These are phyloP conservation scores for Glomus cerebriforme DNA, from an alignment of 192 early-diverging fungal species.

Conservation along the genomic window DNA sequence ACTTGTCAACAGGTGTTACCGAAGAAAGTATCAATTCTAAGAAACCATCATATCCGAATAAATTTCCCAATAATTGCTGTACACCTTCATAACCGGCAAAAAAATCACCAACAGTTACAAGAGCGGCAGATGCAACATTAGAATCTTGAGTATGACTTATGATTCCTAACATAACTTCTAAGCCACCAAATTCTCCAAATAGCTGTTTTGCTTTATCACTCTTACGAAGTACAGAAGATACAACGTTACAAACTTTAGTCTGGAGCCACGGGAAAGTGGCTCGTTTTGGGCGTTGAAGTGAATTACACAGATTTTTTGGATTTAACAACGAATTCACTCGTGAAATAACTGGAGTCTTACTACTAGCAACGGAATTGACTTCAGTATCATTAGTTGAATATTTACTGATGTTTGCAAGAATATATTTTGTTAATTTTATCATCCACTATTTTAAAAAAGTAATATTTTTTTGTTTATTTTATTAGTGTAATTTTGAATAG, in stretches of 20 bases:
- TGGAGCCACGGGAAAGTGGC: conserved; percentile 38
- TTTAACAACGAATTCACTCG: not conserved
- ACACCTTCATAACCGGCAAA: conserved; percentile 45
- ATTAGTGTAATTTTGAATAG: not conserved
- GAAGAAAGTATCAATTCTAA: conserved; percentile 43
- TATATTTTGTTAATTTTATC: conserved; percentile 38
- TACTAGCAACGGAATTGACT: not conserved
- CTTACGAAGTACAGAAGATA: conserved; percentile 42
- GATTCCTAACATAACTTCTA: conserved; percentile 42
- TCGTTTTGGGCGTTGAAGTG: conserved; percentile 34
- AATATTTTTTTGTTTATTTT: not conserved
- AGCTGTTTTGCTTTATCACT: conserved; percentile 34
- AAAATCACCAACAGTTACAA: conserved; percentile 44
- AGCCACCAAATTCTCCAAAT: conserved; percentile 43
- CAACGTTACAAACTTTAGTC: conserved; percentile 41
- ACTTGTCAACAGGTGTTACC: conserved; percentile 44
- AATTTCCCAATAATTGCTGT: conserved; percentile 34
- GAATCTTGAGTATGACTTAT: conserved; percentile 40
- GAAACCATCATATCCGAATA: conserved; percentile 46
- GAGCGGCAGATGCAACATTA: conserved; percentile 42
- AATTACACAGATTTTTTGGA: not conserved
- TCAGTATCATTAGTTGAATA: not conserved
- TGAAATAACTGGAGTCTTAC: not conserved
- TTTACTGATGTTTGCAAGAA: conserved; percentile 38
- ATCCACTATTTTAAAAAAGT: conserved; percentile 30